Evolutionary conservation across 202 grass and related monocot genomes (phyloP).

Genomic region (Zizania palustris): DNA sequence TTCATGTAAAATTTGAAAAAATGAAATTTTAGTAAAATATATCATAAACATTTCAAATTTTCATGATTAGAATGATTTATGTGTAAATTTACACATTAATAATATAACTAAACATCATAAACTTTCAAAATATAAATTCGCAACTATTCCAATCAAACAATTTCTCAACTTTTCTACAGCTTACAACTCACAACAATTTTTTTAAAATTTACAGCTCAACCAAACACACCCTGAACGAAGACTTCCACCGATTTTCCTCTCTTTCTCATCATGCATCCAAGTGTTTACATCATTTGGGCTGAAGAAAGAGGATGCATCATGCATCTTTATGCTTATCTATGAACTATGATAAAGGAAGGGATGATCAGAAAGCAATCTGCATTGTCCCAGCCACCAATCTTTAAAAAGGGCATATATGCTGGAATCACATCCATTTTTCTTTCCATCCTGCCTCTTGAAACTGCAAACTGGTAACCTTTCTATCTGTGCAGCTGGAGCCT

Average conservation of each 20-base stretch:
- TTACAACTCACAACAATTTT: too few relatives aligned
- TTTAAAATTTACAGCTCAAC: too few relatives aligned
- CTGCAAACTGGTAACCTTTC: neutral
- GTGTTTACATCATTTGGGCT: neutral
- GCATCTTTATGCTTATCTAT: neutral
- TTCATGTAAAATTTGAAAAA: too few relatives aligned
- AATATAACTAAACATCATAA: too few relatives aligned
- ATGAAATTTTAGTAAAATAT: too few relatives aligned
- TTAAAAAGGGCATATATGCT: conserved; percentile 16
- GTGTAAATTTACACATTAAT: too few relatives aligned
- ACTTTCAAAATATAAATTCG: too few relatives aligned
- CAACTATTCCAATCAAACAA: too few relatives aligned
- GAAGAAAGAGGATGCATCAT: neutral
- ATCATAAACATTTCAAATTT: too few relatives aligned
- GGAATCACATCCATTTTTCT: conserved; percentile 24
- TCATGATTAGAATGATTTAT: too few relatives aligned
- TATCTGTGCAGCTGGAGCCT: neutral
- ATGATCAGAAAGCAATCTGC: conserved; percentile 7
- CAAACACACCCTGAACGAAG: too few relatives aligned
- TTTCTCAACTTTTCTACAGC: too few relatives aligned
- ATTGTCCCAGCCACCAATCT: conserved; percentile 25
- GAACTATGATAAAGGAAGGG: neutral
- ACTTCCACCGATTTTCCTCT: neutral
- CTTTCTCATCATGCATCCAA: neutral
- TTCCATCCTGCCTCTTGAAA: neutral